Conservation (phyloP, 2,329 filamentous ascomycete species). For the Ophiosphaerella narmari region DNA sequence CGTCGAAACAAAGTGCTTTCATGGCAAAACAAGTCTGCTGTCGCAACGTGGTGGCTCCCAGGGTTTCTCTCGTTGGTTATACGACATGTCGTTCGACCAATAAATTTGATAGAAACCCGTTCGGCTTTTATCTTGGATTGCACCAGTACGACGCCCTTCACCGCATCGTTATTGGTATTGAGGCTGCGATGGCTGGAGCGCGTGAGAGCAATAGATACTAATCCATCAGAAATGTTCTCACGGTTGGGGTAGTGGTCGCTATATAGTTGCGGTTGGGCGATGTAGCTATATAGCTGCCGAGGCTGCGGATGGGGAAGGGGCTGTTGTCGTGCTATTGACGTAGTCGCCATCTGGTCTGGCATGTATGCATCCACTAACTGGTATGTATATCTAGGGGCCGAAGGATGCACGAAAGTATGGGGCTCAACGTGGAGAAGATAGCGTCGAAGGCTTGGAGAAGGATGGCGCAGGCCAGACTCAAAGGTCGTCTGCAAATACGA, state of each 20-base stretch:
- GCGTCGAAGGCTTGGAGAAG: not conserved
- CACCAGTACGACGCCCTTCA: constrained; percentile 22
- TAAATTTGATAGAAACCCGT: constrained; percentile 19
- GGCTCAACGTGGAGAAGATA: not conserved
- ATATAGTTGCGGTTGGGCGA: constrained; percentile 21
- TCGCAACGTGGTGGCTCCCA: constrained; percentile 15
- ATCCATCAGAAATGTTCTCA: constrained; percentile 19
- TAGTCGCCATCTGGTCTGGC: constrained; percentile 3
- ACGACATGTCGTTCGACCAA: constrained; percentile 22
- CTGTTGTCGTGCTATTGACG: constrained; percentile 7
- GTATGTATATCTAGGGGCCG: not conserved
- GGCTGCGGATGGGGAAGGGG: constrained; percentile 1
- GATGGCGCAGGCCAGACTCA: no score
- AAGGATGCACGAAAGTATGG: not conserved
- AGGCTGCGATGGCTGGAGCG: constrained; percentile 19
- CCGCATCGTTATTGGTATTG: constrained; percentile 24
- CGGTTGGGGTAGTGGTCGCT: constrained; percentile 23
- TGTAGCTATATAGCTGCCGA: constrained; percentile 22
- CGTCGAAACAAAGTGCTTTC: constrained; percentile 10
- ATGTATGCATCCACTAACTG: constrained; percentile 2
- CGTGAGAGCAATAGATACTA: constrained; percentile 22
- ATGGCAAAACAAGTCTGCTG: constrained; percentile 16
- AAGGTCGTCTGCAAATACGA: not conserved
- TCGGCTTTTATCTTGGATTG: constrained; percentile 20
- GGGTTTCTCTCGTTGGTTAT: constrained; percentile 18